Conservation (phyloP, 495 filamentous ascomycete genomes). For the Hypoxylon fragiforme region DNA sequence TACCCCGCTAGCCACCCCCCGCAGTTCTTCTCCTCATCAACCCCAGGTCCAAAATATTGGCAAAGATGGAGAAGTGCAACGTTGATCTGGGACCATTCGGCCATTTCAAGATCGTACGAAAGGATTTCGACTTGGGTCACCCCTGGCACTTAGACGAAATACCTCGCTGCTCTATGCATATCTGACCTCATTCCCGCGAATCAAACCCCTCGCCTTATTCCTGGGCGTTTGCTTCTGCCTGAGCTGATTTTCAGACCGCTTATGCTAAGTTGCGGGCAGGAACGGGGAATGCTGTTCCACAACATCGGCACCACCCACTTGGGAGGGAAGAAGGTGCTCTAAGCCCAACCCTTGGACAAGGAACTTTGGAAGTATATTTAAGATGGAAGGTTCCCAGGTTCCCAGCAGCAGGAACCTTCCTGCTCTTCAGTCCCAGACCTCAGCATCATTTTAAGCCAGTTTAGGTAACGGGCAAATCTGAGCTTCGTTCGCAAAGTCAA, state of each 20-base stretch:
- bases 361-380: constrained; percentile 20
- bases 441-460: background rate
- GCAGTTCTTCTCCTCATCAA: constrained; percentile 23
- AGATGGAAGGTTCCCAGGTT: constrained; percentile 8
- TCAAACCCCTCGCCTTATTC: constrained; percentile 7
- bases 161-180: constrained; percentile 3
- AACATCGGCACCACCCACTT: constrained; percentile 8
- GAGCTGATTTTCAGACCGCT: constrained; percentile 21
- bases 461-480: background rate
- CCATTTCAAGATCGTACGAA: constrained; percentile 8
- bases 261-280: constrained; percentile 4
- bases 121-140: constrained; percentile 12
- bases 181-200: constrained; percentile 13
- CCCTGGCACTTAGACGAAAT: constrained; percentile 1
- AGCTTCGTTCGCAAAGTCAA: constrained; percentile 6
- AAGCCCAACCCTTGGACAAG: constrained; percentile 1
- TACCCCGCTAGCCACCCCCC: constrained; percentile 31
- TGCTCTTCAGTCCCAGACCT: background rate
- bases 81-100: constrained; percentile 12
- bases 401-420: background rate
- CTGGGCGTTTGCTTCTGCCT: background rate
- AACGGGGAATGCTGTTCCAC: constrained; percentile 19
- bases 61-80: constrained; percentile 22
- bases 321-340: background rate
- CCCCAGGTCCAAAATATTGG: constrained; percentile 17